Conservation (phyloP, 306 rosid genomes). For the Citrullus amarus region DNA sequence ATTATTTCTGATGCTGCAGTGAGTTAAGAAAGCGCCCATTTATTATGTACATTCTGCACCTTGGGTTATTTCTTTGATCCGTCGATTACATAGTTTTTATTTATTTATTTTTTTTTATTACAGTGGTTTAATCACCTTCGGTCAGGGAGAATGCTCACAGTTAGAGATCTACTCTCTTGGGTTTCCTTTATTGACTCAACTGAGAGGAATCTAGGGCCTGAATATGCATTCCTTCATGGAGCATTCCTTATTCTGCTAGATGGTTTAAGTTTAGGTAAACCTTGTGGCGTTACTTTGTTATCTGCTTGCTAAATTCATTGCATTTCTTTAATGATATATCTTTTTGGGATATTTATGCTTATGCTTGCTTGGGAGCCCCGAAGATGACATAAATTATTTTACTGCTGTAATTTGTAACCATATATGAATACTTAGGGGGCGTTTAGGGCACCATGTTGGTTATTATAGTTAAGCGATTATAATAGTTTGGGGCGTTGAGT, state of each 20-base stretch:
- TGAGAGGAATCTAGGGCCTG: conserved; percentile 46
- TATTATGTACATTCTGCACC: no score
- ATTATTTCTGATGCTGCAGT: no score
- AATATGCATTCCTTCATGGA: conserved; percentile 78
- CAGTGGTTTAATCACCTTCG: conserved; percentile 74
- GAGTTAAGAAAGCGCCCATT: no score
- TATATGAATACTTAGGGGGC: no score
- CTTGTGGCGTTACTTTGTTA: neutral
- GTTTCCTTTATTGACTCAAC: conserved; percentile 48
- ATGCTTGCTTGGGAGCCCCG: neutral
- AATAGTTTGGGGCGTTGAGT: no score
- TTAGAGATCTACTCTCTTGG: conserved; percentile 95
- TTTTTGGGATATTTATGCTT: neutral
- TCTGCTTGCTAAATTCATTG: neutral
- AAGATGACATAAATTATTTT: neutral
- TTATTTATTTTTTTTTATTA: neutral
- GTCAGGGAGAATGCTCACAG: conserved; percentile 66
- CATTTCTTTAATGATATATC: neutral
- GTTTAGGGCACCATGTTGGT: no score
- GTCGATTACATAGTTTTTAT: neutral
- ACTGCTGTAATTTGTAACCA: neutral
- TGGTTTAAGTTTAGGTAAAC: conserved; percentile 76
- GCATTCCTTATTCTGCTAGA: conserved; percentile 86
- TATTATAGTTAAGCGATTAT: no score
- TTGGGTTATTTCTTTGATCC: neutral